Evolutionary conservation across 805 yeast genomes (phyloP), one percentile per base, ranked within the genome.

Genomic region (Cyberlindnera euphorbiae): DNA sequence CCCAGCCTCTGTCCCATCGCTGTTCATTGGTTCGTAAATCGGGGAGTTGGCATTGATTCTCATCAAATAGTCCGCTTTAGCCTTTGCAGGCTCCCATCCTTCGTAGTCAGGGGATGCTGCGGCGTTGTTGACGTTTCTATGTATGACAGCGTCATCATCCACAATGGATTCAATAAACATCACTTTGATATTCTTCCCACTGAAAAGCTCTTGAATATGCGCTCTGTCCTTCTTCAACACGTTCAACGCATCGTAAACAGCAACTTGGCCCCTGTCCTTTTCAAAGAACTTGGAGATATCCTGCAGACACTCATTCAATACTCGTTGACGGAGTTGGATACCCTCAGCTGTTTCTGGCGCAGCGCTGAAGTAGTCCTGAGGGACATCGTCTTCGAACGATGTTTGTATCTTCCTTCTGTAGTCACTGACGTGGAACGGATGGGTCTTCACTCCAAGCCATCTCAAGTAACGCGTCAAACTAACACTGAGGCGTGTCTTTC

Each of bases 371-470:
- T 82, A 79, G 45, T 83, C 90, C 30, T 69, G 71, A n/a, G 86
- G 79, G 15, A 79, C 73, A 38, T 69, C 69, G 35, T 67, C 70
- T 47, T 60, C 60, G 32, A 59, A 51, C 30, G 56, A 44, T 22
- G 44, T 31, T 19, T 42, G 55, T 21, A 52, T 58, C 15, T 67
- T 66, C 44, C 96, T 73, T 51, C 97, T 73, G 55, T 89, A 90
- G 58, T 93, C 94, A 17, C 96, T 93, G 42, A 89, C 73, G 60
- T 90, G 97, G 64, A 86, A 90, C 19, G 87, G 77, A 50, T 87
- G 89, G 2, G 96, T 81, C 53, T 84, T 81, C 15, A 93, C 97
- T 5, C 98, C 98, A 30, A 93, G 67, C 98, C 98, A 93, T 51
- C 97, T 73, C 47, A 94, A 67, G 59, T 89, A 93, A 40, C 98